Evolutionary conservation across 106 monocot species (phyloP).

Genomic region (Hemerocallis citrina): DNA sequence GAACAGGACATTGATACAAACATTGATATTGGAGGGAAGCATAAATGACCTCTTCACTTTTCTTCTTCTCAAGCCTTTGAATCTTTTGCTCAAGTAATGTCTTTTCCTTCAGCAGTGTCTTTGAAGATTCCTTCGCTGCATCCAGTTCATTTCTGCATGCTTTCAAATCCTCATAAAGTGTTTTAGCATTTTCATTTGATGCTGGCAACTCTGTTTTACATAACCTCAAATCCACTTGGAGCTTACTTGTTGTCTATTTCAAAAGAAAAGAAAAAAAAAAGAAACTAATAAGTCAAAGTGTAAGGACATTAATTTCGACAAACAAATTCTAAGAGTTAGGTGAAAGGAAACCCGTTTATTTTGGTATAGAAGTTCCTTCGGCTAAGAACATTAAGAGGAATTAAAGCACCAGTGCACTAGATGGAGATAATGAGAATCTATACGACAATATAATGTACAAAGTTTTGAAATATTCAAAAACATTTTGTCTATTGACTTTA

Average conservation of each 20-base stretch:
- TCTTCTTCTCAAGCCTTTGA: constrained; percentile 64
- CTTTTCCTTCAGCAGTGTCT: constrained; percentile 64
- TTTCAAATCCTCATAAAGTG: constrained; percentile 54
- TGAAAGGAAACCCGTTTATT: not conserved
- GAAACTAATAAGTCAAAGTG: no score
- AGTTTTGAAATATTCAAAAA: no score
- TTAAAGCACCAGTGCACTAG: no score
- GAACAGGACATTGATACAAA: not conserved
- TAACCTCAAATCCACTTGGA: constrained; percentile 50
- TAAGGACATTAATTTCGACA: not conserved
- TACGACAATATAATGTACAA: no score
- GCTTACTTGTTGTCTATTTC: constrained; percentile 40
- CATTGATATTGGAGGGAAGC: no score
- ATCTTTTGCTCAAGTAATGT: constrained; percentile 66
- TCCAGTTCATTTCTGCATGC: constrained; percentile 44
- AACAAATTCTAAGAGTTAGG: not conserved
- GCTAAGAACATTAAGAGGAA: not conserved
- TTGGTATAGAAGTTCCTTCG: not conserved
- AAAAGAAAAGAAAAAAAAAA: constrained; percentile 2
- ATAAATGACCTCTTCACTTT: constrained; percentile 61
- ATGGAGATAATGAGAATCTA: no score
- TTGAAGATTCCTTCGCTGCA: constrained; percentile 45
- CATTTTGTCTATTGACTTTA: no score
- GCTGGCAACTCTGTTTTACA: constrained; percentile 46
- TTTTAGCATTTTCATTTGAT: constrained; percentile 48